A percentile compares a stretch with the other conserved stretches of the same genome.
Conservation (phyloP, 1,284 basidiomycete genomes). For the Trichosporon asahii region DNA sequence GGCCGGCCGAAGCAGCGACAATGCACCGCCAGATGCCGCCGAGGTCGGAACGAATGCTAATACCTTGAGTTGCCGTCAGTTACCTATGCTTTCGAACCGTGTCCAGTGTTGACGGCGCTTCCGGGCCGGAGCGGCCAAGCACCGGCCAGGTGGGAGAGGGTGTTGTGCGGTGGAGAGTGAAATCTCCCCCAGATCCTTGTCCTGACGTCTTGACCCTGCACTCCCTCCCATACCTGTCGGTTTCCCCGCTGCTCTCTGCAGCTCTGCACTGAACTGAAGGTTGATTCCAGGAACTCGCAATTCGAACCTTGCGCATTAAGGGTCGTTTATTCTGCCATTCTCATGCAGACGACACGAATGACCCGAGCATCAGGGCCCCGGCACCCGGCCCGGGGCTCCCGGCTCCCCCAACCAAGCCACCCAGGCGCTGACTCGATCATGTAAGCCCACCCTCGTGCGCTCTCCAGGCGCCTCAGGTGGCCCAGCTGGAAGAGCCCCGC, state of each 20-base stretch:
- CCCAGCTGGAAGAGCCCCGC: neutral
- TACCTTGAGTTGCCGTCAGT: neutral
- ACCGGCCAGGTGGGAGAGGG: too few relatives aligned
- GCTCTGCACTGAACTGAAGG: too few relatives aligned
- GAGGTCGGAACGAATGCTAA: neutral
- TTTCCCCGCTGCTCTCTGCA: too few relatives aligned
- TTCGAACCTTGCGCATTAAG: neutral
- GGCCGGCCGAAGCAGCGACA: neutral
- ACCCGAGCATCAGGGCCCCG: neutral
- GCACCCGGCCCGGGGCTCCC: neutral
- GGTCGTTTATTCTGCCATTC: neutral
- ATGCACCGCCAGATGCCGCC: neutral
- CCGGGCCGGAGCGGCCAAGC: neutral
- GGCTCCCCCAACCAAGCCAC: neutral
- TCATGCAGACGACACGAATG: neutral
- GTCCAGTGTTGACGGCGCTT: too few relatives aligned
- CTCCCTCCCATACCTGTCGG: too few relatives aligned
- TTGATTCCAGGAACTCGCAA: neutral
- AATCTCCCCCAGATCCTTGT: too few relatives aligned
- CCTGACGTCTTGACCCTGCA: too few relatives aligned
- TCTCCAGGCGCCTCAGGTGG: neutral
- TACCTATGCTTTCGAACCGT: too few relatives aligned
- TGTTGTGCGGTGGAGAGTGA: too few relatives aligned
- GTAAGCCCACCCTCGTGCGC: neutral
- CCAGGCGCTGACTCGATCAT: neutral